These are phyloP conservation scores for Cyclostephanos invisitatus DNA, from an alignment of 108 stramenopile species.

Conservation along the genomic window DNA sequence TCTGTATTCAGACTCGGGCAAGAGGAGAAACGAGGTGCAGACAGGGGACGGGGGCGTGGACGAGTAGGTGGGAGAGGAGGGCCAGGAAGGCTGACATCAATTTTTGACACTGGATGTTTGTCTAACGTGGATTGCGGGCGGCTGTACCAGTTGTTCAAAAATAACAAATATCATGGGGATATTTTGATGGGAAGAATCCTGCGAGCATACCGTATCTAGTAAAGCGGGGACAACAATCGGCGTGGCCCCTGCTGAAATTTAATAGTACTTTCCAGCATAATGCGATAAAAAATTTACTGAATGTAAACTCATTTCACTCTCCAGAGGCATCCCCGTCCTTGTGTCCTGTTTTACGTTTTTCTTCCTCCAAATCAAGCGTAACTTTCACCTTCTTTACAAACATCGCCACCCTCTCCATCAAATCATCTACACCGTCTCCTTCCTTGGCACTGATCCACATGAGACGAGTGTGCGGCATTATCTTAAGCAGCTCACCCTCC, in stretches of 20 bases:
- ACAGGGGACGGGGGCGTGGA: too few relatives aligned
- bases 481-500: constrained; percentile 54
- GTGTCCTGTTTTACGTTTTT: not conserved
- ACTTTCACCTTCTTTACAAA: constrained; percentile 87
- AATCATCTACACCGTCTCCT: constrained; percentile 82
- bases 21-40: not conserved
- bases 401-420: constrained; percentile 76
- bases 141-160: not conserved
- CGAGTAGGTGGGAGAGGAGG: too few relatives aligned
- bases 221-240: not conserved
- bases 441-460: constrained; percentile 92
- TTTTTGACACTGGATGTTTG: too few relatives aligned
- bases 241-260: not conserved
- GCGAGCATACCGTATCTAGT: not conserved
- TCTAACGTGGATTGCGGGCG: not conserved
- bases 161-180: not conserved
- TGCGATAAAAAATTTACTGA: not conserved
- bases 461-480: constrained; percentile 78
- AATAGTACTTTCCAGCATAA: constrained; percentile 6
- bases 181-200: not conserved
- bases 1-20: not conserved
- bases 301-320: not conserved
- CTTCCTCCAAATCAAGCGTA: constrained; percentile 19
- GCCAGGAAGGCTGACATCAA: too few relatives aligned
- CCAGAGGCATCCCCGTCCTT: not conserved